Base-by-base conservation (phyloP, 2,329 filamentous ascomycete species). In the Colletotrichum australisinense region DNA sequence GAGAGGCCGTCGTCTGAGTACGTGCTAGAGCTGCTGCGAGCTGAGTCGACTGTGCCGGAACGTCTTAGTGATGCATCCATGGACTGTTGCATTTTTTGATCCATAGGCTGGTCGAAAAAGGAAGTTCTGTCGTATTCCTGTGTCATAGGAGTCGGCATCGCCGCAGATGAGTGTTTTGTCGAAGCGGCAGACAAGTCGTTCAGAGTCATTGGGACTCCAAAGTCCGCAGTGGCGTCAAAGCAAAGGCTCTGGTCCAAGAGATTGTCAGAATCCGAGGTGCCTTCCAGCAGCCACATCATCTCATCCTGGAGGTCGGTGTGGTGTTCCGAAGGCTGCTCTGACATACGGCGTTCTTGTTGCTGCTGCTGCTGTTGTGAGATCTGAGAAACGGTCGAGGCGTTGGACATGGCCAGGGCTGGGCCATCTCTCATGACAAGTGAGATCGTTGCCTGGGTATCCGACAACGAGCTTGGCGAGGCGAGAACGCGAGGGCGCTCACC, bases 401-500 rank as follows among this genome's bases (percentile, higher is more conserved):
- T 59, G 9, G 57, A 38, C n/a, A 30, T 35, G 24, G 42, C 19
- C 30, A 30, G 38, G 22, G 19, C 22, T 11, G 56, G 56, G 22
- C 38, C 42, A 4, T 67, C 56, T 28, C 65, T 16, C n/a, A 59
- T 24, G 1, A 35, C 55, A 24, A 30, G 55, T 19, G 65, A 53
- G 8, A 59, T 55, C 7, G 65, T 35, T 19, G 19, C 56, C 26
- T 9, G 56, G 7, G 24, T 22, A 26, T 62, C 38, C 8, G 57
- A 59, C 8, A 52, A 30, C 26, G 38, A 46, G 14, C 19, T 24
- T 3, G 56, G 28, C 8, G 65, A 67, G 22, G 42, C 56, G 3
- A 62, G 55, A 4, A 60, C 28, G 6, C 65, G 56, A 38, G 65
- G 42, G 19, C 65, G 65, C 42, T 67, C 65, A 12, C 65, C 65